phyloP scores from a whole-genome alignment of 805 yeast species.

The Yarrowia phangngaensis region DNA sequence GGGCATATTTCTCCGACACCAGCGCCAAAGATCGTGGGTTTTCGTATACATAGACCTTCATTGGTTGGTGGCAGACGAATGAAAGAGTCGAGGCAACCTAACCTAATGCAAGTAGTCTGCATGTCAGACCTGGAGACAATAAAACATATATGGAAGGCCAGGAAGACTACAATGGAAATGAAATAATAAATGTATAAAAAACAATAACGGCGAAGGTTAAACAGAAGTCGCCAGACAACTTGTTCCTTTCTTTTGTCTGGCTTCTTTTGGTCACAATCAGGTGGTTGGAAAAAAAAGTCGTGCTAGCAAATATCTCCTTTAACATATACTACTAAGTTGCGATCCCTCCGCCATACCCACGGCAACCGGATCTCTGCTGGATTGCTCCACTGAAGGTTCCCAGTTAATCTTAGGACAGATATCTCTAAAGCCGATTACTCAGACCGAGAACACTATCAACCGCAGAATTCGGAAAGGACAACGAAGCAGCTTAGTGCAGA shows the following conservation, averaged over 20 bases:
- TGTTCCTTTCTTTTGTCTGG: too few species aligned
- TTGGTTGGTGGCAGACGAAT: constrained; percentile 32
- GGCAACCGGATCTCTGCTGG: constrained; percentile 27
- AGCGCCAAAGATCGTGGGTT: constrained; percentile 68
- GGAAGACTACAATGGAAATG: too few species aligned
- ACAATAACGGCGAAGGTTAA: too few species aligned
- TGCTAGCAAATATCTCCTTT: constrained; percentile 3
- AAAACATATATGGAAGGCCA: too few species aligned
- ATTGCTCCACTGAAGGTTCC: constrained; percentile 27
- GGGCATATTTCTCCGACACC: constrained; percentile 54
- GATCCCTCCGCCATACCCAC: constrained; percentile 27
- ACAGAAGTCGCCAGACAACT: too few species aligned
- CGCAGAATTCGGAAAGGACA: constrained; percentile 27
- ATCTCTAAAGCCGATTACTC: constrained; percentile 27
- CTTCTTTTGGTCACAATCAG: too few species aligned
- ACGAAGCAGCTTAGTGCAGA: constrained; percentile 19
- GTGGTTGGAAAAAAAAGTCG: constrained; percentile 1
- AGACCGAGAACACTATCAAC: constrained; percentile 26
- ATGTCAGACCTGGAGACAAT: too few species aligned
- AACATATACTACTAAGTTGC: constrained; percentile 23
- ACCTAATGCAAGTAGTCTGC: too few species aligned
- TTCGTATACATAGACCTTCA: constrained; percentile 61
- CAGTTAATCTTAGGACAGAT: constrained; percentile 23
- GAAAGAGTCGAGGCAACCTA: neutral
- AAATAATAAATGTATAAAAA: too few species aligned